These are phyloP conservation scores for Penicillium olsonii DNA, from an alignment of 2,329 filamentous ascomycete genomes.

Conservation along the genomic window DNA sequence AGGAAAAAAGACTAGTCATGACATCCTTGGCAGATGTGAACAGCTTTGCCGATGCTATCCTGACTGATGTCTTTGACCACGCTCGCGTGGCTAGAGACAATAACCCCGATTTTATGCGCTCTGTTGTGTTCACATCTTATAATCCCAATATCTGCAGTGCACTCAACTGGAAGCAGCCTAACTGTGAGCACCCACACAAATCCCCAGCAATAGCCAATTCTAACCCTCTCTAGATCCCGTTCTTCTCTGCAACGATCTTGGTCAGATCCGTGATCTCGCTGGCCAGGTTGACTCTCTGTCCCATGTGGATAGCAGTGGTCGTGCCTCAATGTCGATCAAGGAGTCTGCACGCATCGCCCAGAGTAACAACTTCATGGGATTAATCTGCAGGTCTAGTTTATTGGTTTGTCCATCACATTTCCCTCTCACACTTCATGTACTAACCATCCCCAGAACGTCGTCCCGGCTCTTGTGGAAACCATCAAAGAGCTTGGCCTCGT, in stretches of 20 bases:
- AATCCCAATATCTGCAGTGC: conserved; percentile 89
- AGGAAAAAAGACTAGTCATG: conserved; percentile 70
- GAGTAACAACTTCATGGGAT: conserved; percentile 96
- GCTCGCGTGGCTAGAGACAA: conserved; percentile 68
- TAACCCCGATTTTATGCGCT: conserved; percentile 73
- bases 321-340: conserved; percentile 82
- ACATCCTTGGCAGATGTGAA: conserved; percentile 82
- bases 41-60: conserved; percentile 76
- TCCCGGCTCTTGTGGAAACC: conserved; percentile 85
- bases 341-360: conserved; percentile 91
- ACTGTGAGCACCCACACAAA: conserved; percentile 61
- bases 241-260: conserved; percentile 90
- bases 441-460: conserved; percentile 69
- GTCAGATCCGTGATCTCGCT: conserved; percentile 50
- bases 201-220: not conserved
- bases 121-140: conserved; percentile 91
- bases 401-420: conserved; percentile 63
- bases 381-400: conserved; percentile 85
- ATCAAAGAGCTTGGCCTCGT: conserved; percentile 94
- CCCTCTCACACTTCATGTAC: conserved; percentile 10
- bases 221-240: conserved; percentile 67
- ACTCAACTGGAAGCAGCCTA: conserved; percentile 98
- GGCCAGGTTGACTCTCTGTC: conserved; percentile 40
- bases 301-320: conserved; percentile 62
- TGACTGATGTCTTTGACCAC: conserved; percentile 88